Evolutionary conservation across 306 rosid species (phyloP).

Genomic region (Cucurbita maxima): DNA sequence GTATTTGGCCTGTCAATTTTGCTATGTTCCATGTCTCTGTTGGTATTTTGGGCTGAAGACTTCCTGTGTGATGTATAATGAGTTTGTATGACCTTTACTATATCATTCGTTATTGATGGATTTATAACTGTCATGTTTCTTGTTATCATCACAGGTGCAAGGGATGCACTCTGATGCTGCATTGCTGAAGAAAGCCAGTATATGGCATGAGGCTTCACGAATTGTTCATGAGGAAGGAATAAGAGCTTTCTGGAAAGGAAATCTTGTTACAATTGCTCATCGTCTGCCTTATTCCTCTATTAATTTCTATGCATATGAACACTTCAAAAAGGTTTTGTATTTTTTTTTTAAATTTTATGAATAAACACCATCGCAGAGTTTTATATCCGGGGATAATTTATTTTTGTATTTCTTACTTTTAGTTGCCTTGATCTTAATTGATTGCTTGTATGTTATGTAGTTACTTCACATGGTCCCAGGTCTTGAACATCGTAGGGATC

Average conservation of each 20-base stretch:
- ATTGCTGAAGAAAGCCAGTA: slow-evolving; percentile 54
- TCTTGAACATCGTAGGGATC: slow-evolving; percentile 33
- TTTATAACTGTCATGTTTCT: background rate
- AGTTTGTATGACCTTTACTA: background rate
- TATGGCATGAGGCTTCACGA: slow-evolving; percentile 92
- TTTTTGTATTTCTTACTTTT: background rate
- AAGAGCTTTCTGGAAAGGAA: slow-evolving; percentile 97
- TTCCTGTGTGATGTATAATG: background rate
- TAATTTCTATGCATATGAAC: slow-evolving; percentile 84
- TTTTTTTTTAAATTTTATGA: background rate
- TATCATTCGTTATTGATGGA: background rate
- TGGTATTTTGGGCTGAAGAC: background rate
- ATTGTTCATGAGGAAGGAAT: slow-evolving; percentile 81
- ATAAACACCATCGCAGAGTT: background rate
- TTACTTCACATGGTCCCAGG: slow-evolving; percentile 38
- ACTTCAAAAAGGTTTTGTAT: slow-evolving; percentile 51
- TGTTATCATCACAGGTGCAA: slow-evolving; percentile 43
- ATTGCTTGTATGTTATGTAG: slow-evolving; percentile 22
- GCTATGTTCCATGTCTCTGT: background rate
- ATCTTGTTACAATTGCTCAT: slow-evolving; percentile 88
- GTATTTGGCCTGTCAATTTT: background rate
- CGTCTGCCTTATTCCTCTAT: slow-evolving; percentile 90
- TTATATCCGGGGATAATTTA: background rate
- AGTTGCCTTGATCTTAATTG: background rate
- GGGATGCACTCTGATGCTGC: slow-evolving; percentile 92